Percentiles rank a stretch among this genome's conserved stretches.
Evolutionary conservation across 345 rosid species (phyloP).

Genomic region (Populus ilicifolia): DNA sequence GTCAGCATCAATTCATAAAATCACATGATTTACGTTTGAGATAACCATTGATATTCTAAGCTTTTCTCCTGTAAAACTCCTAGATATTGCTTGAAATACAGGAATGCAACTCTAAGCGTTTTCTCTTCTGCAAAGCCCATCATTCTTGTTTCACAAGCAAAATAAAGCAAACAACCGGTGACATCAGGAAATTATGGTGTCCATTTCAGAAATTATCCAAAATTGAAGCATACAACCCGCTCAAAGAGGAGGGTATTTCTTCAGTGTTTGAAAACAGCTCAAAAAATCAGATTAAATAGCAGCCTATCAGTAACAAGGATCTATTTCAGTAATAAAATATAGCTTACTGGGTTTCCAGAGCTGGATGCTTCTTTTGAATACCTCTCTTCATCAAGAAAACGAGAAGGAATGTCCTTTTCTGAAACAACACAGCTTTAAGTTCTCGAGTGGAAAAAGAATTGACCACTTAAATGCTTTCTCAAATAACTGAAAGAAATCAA

Average conservation of each 20-base stretch:
- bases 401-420: conserved; percentile 91
- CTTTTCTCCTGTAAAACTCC: not conserved
- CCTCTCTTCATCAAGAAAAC: conserved; percentile 75
- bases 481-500: conserved; percentile 1
- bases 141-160: not conserved
- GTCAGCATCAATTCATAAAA: not conserved
- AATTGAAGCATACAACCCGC: not conserved
- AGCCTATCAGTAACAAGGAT: not conserved
- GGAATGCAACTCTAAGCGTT: not conserved
- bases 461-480: not conserved
- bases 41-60: not conserved
- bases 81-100: not conserved
- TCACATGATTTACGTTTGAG: not conserved
- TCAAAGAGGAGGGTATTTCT: not conserved
- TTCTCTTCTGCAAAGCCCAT: not conserved
- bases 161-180: not conserved
- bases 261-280: not conserved
- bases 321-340: not conserved
- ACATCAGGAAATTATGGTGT: not conserved
- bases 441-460: not conserved
- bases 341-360: conserved; percentile 69
- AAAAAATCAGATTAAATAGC: not conserved
- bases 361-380: conserved; percentile 69
- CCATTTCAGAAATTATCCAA: not conserved
- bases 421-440: conserved; percentile 25